A percentile compares a stretch with the other conserved stretches of the same genome.
These are phyloP conservation scores for Alternaria novae-zelandiae DNA, from an alignment of 2,329 filamentous ascomycete genomes.

Conservation along the genomic window DNA sequence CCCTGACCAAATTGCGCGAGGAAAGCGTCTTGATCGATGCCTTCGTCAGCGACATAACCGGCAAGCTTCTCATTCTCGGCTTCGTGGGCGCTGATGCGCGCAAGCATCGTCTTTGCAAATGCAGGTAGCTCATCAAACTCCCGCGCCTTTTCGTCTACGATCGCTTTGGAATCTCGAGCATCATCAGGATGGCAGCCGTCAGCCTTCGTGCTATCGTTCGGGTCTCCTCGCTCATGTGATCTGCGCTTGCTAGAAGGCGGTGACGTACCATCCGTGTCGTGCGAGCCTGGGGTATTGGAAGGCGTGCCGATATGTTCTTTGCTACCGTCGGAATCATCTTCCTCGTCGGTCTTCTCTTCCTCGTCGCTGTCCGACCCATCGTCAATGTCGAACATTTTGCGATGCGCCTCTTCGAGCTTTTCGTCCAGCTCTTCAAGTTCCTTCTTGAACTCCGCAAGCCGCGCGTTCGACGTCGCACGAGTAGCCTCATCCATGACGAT, in stretches of 20 bases:
- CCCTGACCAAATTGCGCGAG: neutral
- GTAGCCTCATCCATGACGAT: neutral
- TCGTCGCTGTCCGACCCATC: neutral
- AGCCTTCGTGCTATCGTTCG: neutral
- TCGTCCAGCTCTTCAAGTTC: neutral
- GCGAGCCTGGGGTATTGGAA: neutral
- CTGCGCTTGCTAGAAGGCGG: neutral
- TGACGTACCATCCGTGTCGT: neutral
- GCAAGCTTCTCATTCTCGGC: neutral
- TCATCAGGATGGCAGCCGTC: neutral
- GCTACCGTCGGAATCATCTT: neutral
- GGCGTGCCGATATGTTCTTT: neutral
- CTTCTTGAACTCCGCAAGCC: neutral
- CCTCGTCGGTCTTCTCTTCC: neutral
- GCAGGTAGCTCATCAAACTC: neutral
- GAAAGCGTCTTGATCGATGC: neutral
- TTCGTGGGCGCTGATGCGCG: neutral
- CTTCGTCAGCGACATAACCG: neutral
- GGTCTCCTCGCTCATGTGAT: neutral
- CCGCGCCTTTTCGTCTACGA: neutral
- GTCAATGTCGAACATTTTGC: neutral
- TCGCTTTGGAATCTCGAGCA: neutral
- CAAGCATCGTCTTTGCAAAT: neutral
- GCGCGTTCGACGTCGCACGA: neutral
- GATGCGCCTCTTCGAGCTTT: neutral